Conservation (phyloP, 2,329 filamentous ascomycete genomes). For the Aureobasidium mangrovei region DNA sequence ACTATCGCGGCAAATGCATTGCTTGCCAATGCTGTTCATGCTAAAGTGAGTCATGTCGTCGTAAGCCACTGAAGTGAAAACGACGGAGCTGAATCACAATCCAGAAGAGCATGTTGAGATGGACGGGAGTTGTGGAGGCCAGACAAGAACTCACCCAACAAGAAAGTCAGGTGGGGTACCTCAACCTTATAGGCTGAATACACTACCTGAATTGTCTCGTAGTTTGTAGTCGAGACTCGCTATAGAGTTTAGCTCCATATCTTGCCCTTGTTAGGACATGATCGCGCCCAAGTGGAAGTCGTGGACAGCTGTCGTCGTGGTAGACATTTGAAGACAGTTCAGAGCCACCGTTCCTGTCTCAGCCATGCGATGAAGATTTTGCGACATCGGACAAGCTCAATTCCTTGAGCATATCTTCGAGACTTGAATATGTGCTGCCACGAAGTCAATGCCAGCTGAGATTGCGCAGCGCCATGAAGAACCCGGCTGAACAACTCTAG, state of each 20-base stretch:
- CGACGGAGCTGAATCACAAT: conserved; percentile 5
- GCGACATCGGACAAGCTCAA: not conserved
- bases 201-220: not conserved
- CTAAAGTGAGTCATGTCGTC: not conserved
- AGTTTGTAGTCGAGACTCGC: not conserved
- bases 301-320: not conserved
- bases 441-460: too few species aligned
- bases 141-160: not conserved
- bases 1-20: not conserved
- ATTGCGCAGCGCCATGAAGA: too few species aligned
- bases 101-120: conserved; percentile 10
- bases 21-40: not conserved
- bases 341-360: not conserved
- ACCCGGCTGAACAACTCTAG: too few species aligned
- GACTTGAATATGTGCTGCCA: too few species aligned
- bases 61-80: conserved; percentile 6
- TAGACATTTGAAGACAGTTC: not conserved
- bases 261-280: not conserved
- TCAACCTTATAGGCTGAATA: conserved; percentile 1
- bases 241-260: not conserved
- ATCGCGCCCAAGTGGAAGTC: not conserved
- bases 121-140: not conserved
- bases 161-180: conserved; percentile 1
- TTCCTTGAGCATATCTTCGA: too few species aligned
- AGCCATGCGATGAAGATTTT: not conserved